These are phyloP conservation scores for Boletus bicolor DNA, from an alignment of 768 basidiomycete genomes.

Conservation along the genomic window DNA sequence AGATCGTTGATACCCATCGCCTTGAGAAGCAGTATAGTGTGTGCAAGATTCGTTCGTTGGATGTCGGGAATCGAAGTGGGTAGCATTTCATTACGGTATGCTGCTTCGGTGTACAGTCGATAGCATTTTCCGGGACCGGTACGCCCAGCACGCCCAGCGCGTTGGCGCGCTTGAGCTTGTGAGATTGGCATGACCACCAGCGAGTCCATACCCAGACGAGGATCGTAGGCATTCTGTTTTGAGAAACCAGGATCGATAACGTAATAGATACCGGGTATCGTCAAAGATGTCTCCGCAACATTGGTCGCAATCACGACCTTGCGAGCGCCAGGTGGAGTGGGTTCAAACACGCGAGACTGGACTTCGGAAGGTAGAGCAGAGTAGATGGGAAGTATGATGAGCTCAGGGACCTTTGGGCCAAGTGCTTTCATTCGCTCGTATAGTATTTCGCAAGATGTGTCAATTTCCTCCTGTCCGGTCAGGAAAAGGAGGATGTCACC, in stretches of 20 bases:
- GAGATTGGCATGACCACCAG: constrained; percentile 98
- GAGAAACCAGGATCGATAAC: constrained; percentile 98
- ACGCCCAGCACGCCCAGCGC: constrained; percentile 93
- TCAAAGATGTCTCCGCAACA: constrained; percentile 97
- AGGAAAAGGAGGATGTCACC: constrained; percentile 96
- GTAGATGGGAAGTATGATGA: constrained; percentile 96
- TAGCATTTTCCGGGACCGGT: constrained; percentile 99
- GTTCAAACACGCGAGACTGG: constrained; percentile 96
- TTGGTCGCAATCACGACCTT: constrained; percentile 99
- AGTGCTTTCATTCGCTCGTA: constrained; percentile 99
- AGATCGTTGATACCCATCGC: constrained; percentile 99
- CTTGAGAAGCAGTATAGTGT: constrained; percentile 92
- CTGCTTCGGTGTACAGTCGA: constrained; percentile 95
- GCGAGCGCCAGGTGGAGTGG: constrained; percentile 95
- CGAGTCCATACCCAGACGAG: constrained; percentile 96
- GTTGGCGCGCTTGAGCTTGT: constrained; percentile 95
- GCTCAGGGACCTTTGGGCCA: constrained; percentile 97
- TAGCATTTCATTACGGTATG: constrained; percentile 98
- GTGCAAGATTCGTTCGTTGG: constrained; percentile 88
- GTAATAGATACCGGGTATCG: constrained; percentile 98
- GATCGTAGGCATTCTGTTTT: constrained; percentile 98
- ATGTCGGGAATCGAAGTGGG: constrained; percentile 98
- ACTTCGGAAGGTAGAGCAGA: constrained; percentile 98
- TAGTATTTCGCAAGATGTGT: constrained; percentile 94
- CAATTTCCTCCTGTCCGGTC: constrained; percentile 98